Base-by-base conservation (phyloP, 148 eudicot genomes). In the Hydrangea macrophylla region DNA sequence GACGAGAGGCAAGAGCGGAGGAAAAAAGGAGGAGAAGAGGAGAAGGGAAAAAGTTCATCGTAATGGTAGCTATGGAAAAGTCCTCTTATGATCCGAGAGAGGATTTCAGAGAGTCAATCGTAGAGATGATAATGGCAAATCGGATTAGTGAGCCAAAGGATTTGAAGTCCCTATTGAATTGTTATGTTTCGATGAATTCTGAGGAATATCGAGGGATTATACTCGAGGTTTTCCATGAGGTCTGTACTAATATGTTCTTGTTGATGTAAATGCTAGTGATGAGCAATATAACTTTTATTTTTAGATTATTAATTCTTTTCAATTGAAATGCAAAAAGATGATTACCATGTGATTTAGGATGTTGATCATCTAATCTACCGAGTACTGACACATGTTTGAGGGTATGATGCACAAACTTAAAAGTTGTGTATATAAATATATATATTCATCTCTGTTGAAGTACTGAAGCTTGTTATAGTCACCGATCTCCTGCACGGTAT, bases 21-120 rank as follows among this genome's bases (percentile, higher is more conserved):
- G 73, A 42, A 73, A 85, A 77, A 58, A 76, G 73, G 44, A 79
- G 71, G 50, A 45, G 70, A 53, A 71, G 63, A 44, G 77, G 56
- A 31, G 78, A 76, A 77, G 72, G 74, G 20, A 74, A 67, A 33
- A 79, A 77, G 56, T 70, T 89, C 17, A 54, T 85, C 4, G 70
- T 92, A 18, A 79, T 89, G 84, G 69, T 92, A 63, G 97, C 96
- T 0, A 81, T 79, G 86, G 97, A 92, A 80, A 92, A 87, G 72
- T 65, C 82, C 2, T 82, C 86, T 23, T 36, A 73, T 51, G 87
- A 89, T 79, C 92, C 90, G 0, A 85, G 88, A 72, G 85, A 79
- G 59, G 97, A 92, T 82, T 92, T 92, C 62, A 85, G 82, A 53
- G 79, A 81, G 57, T 89, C 96, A 6, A 84, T 92, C 58, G 81